These are phyloP conservation scores for Trametes sanguinea DNA, from an alignment of 768 basidiomycete species.

Conservation along the genomic window DNA sequence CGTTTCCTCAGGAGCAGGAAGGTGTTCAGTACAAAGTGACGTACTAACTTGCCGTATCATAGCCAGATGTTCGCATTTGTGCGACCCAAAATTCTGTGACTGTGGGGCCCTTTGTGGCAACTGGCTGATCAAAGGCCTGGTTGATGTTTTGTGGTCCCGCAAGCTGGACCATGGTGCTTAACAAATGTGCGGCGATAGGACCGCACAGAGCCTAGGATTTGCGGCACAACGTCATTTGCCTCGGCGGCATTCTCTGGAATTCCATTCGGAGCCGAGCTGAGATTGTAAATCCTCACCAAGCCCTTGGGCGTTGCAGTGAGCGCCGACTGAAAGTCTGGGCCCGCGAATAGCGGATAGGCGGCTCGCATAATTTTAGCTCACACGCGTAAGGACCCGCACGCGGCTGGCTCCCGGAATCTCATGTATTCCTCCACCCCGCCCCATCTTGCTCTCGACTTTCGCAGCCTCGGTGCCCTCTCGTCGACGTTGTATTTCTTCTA, in stretches of 20 bases:
- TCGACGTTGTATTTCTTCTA: not conserved
- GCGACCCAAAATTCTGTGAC: no score
- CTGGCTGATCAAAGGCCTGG: no score
- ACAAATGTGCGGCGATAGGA: no score
- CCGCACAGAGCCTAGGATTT: not conserved
- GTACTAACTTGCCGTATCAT: no score
- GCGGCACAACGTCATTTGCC: not conserved
- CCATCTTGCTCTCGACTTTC: not conserved
- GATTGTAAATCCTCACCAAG: not conserved
- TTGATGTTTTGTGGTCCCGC: no score
- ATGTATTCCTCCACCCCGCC: not conserved
- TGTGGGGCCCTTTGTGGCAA: no score
- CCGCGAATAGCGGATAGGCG: not conserved
- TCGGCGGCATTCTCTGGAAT: no score
- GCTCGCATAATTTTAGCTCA: not conserved
- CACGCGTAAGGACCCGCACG: not conserved
- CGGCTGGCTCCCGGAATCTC: constrained; percentile 5
- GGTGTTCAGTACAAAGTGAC: no score
- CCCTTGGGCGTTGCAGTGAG: not conserved
- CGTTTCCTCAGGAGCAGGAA: no score
- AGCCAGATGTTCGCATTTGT: no score
- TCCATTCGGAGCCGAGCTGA: not conserved
- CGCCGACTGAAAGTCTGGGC: not conserved
- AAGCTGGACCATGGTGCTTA: no score
- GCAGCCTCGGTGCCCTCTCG: not conserved